These are phyloP conservation scores for Bruguiera gymnorhiza DNA, from an alignment of 345 rosid genomes.

Conservation along the genomic window DNA sequence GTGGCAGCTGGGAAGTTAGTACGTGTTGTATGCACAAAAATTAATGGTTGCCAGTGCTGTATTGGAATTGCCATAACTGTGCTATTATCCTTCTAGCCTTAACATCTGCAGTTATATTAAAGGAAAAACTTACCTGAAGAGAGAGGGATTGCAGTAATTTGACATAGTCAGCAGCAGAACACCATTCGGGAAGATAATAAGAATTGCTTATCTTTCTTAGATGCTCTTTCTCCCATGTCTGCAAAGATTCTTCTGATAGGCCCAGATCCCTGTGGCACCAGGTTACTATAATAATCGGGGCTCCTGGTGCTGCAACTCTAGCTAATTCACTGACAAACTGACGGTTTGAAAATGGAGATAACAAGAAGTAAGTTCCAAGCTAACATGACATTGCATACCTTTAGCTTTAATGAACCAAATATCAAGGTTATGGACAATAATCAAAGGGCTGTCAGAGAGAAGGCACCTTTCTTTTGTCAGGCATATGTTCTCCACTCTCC, in stretches of 20 bases:
- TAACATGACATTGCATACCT: not conserved
- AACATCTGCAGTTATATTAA: not conserved
- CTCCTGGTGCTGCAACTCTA: constrained; percentile 87
- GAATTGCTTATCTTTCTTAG: constrained; percentile 65
- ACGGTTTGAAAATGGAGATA: constrained; percentile 10
- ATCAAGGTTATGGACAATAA: not conserved
- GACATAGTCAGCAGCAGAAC: constrained; percentile 76
- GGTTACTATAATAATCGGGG: constrained; percentile 71
- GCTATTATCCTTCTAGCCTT: no score
- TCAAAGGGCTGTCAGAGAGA: not conserved
- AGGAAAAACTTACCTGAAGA: constrained; percentile 43
- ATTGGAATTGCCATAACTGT: no score
- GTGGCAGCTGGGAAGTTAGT: not conserved
- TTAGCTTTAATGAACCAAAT: not conserved
- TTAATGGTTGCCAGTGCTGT: not conserved
- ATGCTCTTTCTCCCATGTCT: constrained; percentile 64
- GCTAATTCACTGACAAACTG: constrained; percentile 78
- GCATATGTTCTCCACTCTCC: constrained; percentile 99
- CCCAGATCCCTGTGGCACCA: constrained; percentile 90
- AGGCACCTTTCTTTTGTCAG: constrained; percentile 68
- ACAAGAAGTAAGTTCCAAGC: not conserved
- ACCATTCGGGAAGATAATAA: constrained; percentile 84
- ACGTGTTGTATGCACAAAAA: not conserved
- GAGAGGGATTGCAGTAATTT: constrained; percentile 48
- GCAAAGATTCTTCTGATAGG: constrained; percentile 56